These are phyloP conservation scores for Physcia stellaris DNA, from an alignment of 495 filamentous ascomycete genomes.

Conservation along the genomic window DNA sequence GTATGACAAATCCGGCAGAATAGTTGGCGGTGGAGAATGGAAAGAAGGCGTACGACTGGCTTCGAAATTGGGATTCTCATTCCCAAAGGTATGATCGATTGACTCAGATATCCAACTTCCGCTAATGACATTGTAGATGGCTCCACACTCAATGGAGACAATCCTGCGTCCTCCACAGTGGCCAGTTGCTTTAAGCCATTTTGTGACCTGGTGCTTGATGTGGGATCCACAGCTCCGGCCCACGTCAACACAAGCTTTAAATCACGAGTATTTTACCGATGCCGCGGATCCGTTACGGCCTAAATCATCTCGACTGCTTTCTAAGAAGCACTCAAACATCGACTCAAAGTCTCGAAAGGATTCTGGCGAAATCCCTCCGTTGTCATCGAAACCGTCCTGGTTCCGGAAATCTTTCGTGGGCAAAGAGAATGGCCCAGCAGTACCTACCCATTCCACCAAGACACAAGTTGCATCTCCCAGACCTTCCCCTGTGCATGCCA, in stretches of 20 bases:
- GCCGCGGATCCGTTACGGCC: constrained; percentile 85
- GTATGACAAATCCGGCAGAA: constrained; percentile 79
- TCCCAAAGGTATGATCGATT: constrained; percentile 55
- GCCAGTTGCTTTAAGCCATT: constrained; percentile 74
- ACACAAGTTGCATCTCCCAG: constrained; percentile 16
- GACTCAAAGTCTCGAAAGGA: constrained; percentile 51
- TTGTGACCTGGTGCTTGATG: constrained; percentile 99
- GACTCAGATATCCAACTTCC: not conserved
- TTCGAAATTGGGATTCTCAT: constrained; percentile 93
- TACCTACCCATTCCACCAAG: constrained; percentile 25
- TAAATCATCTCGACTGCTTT: constrained; percentile 75
- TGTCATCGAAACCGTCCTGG: constrained; percentile 82
- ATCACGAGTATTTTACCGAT: constrained; percentile 93
- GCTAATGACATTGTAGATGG: constrained; percentile 52
- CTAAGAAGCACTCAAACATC: constrained; percentile 77
- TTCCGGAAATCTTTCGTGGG: constrained; percentile 86
- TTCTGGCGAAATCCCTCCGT: constrained; percentile 48
- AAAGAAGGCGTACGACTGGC: constrained; percentile 85
- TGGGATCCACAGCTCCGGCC: constrained; percentile 94
- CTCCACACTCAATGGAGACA: constrained; percentile 90
- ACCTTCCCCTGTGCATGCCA: constrained; percentile 45
- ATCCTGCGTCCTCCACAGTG: constrained; percentile 84
- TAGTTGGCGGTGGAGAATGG: constrained; percentile 95
- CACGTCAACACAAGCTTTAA: constrained; percentile 85
- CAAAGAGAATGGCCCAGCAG: constrained; percentile 43